phyloP scores from a whole-genome alignment of 75 land plant genomes.

The Larix kaempferi region DNA sequence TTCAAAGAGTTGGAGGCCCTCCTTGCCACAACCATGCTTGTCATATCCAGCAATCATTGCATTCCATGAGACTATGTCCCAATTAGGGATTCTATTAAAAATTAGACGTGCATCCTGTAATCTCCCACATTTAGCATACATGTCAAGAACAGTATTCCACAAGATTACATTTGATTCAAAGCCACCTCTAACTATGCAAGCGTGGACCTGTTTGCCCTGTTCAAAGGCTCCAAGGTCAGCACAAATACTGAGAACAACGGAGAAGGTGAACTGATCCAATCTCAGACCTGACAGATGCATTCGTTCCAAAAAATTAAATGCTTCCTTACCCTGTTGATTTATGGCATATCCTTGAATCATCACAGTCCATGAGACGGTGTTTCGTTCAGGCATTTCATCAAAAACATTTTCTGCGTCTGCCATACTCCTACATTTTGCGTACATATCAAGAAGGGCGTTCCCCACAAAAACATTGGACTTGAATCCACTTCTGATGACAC shows the following conservation, averaged over 20 bases:
- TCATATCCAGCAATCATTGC: slow-evolving; percentile 29
- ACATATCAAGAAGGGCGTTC: slow-evolving; percentile 4
- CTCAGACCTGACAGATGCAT: slow-evolving; percentile 7
- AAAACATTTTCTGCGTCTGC: slow-evolving; percentile 10
- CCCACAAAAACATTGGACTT: not conserved
- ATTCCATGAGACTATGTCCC: slow-evolving; percentile 18
- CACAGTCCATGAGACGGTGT: slow-evolving; percentile 16
- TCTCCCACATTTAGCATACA: slow-evolving; percentile 27
- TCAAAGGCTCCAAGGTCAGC: not conserved
- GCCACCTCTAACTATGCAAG: not conserved
- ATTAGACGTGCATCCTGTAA: slow-evolving; percentile 10
- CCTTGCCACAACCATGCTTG: slow-evolving; percentile 9
- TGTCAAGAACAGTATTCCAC: slow-evolving; percentile 18
- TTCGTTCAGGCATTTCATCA: slow-evolving; percentile 11
- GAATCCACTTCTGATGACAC: slow-evolving; percentile 1
- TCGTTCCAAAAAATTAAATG: slow-evolving; percentile 11
- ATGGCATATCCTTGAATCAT: slow-evolving; percentile 14
- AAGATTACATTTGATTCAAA: slow-evolving; percentile 10
- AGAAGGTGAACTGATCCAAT: slow-evolving; percentile 14
- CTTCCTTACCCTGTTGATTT: slow-evolving; percentile 3
- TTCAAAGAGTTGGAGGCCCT: not conserved
- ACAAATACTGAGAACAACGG: slow-evolving; percentile 1
- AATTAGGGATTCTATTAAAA: slow-evolving; percentile 6
- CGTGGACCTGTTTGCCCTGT: slow-evolving; percentile 18
- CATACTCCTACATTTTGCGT: slow-evolving; percentile 21